Base-by-base conservation (phyloP, 768 basidiomycete species). In the Boletus bicolor region DNA sequence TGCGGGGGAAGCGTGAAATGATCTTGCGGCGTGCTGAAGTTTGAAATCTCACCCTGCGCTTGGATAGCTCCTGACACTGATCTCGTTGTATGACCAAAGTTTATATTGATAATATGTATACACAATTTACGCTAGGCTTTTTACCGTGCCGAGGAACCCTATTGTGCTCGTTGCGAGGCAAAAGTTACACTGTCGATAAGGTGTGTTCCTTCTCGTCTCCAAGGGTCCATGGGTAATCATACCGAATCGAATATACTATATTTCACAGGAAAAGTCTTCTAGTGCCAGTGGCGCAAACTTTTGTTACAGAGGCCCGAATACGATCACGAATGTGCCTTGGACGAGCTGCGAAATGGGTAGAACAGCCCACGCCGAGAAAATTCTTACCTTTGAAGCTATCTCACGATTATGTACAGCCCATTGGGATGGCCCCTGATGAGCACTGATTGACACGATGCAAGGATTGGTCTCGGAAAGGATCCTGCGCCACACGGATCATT, bases 1-100 rank as follows among this genome's bases (percentile, higher is more conserved):
- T 21, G 38, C 47, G 5, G 69, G 63, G 11, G 65, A 69, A 17
- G 47, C 42, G 6, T 68, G 54, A 68, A 15, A 49, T 34, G 46
- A 46, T 55, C 24, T 34, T 32, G 21, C 19, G 21, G 42, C n/a
- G 36, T 44, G 42, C n/a, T 35, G 28, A 47, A 11, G n/a, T 54
- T 49, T 44, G 28, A 43, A 11, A 21, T 54, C 51, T 44, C 7
- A 42, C 47, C 26, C 37, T 17, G 36, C 8, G 48, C 36, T 53
- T 54, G 43, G 44, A 43, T 56, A 43, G 36, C 24, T 26, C 21
- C 21, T 24, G 21, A 24, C 21, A 24, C 21, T 24, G 21, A 24
- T 24, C 21, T 24, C 21, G 21, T 19, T 19, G 19, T 26, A 11
- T 28, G 15, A 44, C 26, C 42, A 15, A 43, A 11, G 21, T 44